Percentiles rank a stretch among this genome's conserved stretches.
phyloP scores from a whole-genome alignment of 148 eudicot species.

The Rhododendron henanense region DNA sequence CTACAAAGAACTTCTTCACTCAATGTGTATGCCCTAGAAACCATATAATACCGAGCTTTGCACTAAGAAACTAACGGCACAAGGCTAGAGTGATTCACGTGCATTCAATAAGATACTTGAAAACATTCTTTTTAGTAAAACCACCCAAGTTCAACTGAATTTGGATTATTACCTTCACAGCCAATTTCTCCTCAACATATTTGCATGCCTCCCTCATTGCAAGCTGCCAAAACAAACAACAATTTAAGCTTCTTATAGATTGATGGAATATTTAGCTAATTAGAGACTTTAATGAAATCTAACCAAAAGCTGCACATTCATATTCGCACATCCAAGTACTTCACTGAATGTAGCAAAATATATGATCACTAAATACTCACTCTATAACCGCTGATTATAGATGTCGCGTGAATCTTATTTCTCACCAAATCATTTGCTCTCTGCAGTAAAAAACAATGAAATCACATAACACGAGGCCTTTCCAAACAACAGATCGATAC shows the following conservation, averaged over 20 bases:
- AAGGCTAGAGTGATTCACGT: background rate
- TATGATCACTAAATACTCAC: constrained; percentile 32
- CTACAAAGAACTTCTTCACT: background rate
- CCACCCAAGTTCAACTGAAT: background rate
- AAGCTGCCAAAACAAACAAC: constrained; percentile 49
- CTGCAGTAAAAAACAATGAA: constrained; percentile 36
- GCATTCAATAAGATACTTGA: background rate
- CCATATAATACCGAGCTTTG: background rate
- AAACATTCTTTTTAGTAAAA: background rate
- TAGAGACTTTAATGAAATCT: background rate
- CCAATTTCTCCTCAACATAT: constrained; percentile 89
- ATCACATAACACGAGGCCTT: background rate
- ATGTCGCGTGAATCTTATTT: constrained; percentile 93
- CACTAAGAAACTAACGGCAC: background rate
- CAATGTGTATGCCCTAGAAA: background rate
- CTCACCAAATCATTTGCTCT: constrained; percentile 91
- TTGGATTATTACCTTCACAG: constrained; percentile 60
- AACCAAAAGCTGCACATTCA: background rate
- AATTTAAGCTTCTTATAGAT: background rate
- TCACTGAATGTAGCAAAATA: background rate
- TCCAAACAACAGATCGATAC: background rate
- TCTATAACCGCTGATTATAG: constrained; percentile 88
- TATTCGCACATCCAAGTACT: background rate
- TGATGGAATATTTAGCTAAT: background rate
- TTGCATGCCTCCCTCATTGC: constrained; percentile 99